These are phyloP conservation scores for Coemansia nantahalensis DNA, from an alignment of 192 early-diverging fungal genomes.

Conservation along the genomic window DNA sequence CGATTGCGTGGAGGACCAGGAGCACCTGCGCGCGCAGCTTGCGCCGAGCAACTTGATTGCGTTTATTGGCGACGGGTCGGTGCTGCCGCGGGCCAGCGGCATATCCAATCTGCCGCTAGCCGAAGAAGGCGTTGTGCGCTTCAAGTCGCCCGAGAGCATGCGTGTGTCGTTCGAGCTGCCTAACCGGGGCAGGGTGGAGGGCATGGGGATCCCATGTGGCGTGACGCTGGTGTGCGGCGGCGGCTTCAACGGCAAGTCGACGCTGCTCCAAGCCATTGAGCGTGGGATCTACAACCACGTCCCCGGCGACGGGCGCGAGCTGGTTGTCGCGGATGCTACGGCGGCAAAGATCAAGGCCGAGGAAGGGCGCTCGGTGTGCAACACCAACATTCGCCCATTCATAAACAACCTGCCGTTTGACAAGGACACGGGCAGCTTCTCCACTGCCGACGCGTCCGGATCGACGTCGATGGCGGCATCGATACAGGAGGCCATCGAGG, in stretches of 20 bases:
- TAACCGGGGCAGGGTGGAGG: conserved; percentile 48
- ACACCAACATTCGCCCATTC: conserved; percentile 55
- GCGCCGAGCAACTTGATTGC: conserved; percentile 30
- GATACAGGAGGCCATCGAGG: conserved; percentile 56
- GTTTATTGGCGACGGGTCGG: conserved; percentile 55
- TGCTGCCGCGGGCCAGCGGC: conserved; percentile 55
- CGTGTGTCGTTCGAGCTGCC: conserved; percentile 43
- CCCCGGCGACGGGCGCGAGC: conserved; percentile 57
- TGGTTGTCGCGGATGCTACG: conserved; percentile 36
- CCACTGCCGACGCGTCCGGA: conserved; percentile 54
- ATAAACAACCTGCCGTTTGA: conserved; percentile 55
- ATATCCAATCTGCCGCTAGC: conserved; percentile 49
- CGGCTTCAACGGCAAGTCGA: conserved; percentile 61
- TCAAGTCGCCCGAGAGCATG: conserved; percentile 43
- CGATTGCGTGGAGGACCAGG: conserved; percentile 55
- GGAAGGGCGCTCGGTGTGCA: conserved; percentile 52
- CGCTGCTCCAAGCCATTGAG: conserved; percentile 57
- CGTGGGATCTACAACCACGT: conserved; percentile 58
- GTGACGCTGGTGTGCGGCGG: conserved; percentile 57
- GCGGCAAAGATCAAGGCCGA: conserved; percentile 55
- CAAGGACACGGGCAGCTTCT: conserved; percentile 42
- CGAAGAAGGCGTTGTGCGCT: conserved; percentile 14
- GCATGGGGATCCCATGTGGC: conserved; percentile 54
- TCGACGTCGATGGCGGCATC: conserved; percentile 61
- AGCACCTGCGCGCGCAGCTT: conserved; percentile 40